These are phyloP conservation scores for Eutrema salsugineum DNA, from an alignment of 441 rosid species.

Conservation along the genomic window DNA sequence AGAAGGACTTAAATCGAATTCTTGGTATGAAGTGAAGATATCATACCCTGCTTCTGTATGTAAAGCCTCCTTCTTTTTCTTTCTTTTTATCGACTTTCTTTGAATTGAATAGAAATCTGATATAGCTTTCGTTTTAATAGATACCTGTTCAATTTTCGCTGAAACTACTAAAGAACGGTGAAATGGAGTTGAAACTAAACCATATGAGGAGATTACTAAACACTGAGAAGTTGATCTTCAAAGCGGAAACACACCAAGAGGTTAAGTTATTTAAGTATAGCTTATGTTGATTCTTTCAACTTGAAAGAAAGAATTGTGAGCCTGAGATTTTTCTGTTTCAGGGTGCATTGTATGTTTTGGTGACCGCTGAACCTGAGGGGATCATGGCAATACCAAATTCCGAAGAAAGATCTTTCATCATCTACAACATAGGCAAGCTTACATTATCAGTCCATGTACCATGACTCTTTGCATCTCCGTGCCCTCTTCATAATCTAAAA, in stretches of 20 bases:
- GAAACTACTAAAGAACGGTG: conserved; percentile 45
- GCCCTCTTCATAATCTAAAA: not conserved
- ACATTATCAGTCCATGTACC: not conserved
- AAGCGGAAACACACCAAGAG: conserved; percentile 41
- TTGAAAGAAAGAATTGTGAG: not conserved
- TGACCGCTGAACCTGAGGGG: conserved; percentile 65
- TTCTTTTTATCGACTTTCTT: not conserved
- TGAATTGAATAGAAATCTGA: not conserved
- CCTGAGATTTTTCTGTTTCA: conserved; percentile 28
- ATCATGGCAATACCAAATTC: conserved; percentile 56
- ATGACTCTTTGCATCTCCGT: not conserved
- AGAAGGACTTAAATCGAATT: conserved; percentile 45
- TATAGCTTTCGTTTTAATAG: conserved; percentile 28
- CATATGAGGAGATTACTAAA: conserved; percentile 52
- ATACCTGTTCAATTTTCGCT: conserved; percentile 63
- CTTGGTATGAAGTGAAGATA: conserved; percentile 84
- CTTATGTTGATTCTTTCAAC: conserved; percentile 1
- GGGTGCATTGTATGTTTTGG: conserved; percentile 43
- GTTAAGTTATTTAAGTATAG: not conserved
- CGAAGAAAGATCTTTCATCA: conserved; percentile 46
- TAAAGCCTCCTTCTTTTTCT: conserved; percentile 4
- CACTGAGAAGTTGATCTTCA: conserved; percentile 71
- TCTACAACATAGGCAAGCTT: conserved; percentile 57
- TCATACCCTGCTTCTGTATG: conserved; percentile 83
- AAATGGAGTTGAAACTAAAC: conserved; percentile 28